A percentile compares a stretch with the other conserved stretches of the same genome.
Evolutionary conservation across 2,329 filamentous ascomycete species (phyloP).

Genomic region (Colletotrichum tabaci): DNA sequence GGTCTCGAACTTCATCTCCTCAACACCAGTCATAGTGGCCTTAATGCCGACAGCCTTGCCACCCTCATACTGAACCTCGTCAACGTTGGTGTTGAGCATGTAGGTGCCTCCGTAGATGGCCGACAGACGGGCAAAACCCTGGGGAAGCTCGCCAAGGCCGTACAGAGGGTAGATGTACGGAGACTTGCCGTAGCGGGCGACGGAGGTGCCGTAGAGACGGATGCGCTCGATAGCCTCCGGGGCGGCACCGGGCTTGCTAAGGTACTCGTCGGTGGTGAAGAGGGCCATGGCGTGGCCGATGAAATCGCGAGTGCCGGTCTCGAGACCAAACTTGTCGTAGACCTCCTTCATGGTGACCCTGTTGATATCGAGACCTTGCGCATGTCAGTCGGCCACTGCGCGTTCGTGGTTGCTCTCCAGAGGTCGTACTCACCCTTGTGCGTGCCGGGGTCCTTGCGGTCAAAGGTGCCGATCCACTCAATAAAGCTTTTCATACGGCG

Average conservation of each 20-base stretch:
- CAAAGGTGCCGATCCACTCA: constrained; percentile 93
- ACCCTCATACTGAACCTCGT: constrained; percentile 89
- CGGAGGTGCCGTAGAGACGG: constrained; percentile 96
- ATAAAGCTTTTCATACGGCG: constrained; percentile 96
- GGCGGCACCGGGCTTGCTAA: constrained; percentile 79
- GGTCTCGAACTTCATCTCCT: constrained; percentile 95
- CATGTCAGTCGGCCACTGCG: constrained; percentile 6
- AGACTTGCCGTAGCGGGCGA: constrained; percentile 97
- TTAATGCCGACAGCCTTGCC: constrained; percentile 95
- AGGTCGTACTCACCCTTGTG: constrained; percentile 81
- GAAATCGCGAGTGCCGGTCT: constrained; percentile 91
- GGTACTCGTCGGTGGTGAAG: constrained; percentile 91
- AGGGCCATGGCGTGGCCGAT: constrained; percentile 99
- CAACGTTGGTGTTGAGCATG: constrained; percentile 97
- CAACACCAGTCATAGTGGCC: constrained; percentile 93
- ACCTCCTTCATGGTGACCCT: constrained; percentile 96
- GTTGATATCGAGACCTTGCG: constrained; percentile 82
- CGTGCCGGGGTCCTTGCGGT: constrained; percentile 83
- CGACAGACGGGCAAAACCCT: constrained; percentile 96
- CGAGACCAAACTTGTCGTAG: constrained; percentile 97
- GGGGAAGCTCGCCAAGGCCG: constrained; percentile 95
- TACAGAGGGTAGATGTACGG: constrained; percentile 99
- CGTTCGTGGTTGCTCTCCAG: neutral
- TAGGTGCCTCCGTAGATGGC: constrained; percentile 99
- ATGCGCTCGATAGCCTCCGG: constrained; percentile 93